phyloP scores from a whole-genome alignment of 2,329 filamentous ascomycete genomes.

The Nigrospora oryzae region DNA sequence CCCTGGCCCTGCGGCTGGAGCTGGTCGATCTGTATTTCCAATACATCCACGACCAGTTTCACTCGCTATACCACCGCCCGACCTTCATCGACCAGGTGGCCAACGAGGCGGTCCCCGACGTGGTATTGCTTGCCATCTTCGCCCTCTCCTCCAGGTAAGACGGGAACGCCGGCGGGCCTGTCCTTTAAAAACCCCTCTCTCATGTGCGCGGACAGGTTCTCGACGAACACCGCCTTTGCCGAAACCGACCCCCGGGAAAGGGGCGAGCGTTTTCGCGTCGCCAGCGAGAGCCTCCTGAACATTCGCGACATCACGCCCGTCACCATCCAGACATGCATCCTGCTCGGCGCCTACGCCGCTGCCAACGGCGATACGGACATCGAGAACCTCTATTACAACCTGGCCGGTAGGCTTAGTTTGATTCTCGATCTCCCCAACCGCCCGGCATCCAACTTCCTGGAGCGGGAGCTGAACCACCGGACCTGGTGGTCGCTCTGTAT shows the following conservation, averaged over 20 bases:
- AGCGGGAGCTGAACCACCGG: slow-evolving; percentile 25
- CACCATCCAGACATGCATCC: slow-evolving; percentile 29
- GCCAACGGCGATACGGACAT: slow-evolving; percentile 24
- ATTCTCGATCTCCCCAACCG: slow-evolving; percentile 25
- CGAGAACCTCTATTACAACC: slow-evolving; percentile 28
- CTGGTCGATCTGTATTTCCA: slow-evolving; percentile 22
- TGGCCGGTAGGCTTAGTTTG: slow-evolving; percentile 26
- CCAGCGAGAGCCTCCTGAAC: slow-evolving; percentile 18
- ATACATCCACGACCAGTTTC: slow-evolving; percentile 23
- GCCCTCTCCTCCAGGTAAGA: slow-evolving; percentile 12
- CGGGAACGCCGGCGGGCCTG: too few species aligned
- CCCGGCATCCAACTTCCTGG: slow-evolving; percentile 14
- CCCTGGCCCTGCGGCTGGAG: slow-evolving; percentile 6
- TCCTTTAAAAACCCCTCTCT: too few species aligned
- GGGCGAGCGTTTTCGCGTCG: slow-evolving; percentile 10
- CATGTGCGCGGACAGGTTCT: slow-evolving; percentile 9
- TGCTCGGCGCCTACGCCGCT: slow-evolving; percentile 23
- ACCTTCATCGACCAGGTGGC: slow-evolving; percentile 14
- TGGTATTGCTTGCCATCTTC: slow-evolving; percentile 16
- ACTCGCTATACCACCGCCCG: slow-evolving; percentile 22
- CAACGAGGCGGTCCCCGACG: slow-evolving; percentile 9
- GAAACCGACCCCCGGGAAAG: slow-evolving; percentile 12
- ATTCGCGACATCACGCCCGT: slow-evolving; percentile 25
- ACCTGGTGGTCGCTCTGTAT: slow-evolving; percentile 30
- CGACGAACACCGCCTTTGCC: slow-evolving; percentile 9